Evolutionary conservation across 495 filamentous ascomycete genomes (phyloP).

Genomic region (Trypethelium eluteriae): DNA sequence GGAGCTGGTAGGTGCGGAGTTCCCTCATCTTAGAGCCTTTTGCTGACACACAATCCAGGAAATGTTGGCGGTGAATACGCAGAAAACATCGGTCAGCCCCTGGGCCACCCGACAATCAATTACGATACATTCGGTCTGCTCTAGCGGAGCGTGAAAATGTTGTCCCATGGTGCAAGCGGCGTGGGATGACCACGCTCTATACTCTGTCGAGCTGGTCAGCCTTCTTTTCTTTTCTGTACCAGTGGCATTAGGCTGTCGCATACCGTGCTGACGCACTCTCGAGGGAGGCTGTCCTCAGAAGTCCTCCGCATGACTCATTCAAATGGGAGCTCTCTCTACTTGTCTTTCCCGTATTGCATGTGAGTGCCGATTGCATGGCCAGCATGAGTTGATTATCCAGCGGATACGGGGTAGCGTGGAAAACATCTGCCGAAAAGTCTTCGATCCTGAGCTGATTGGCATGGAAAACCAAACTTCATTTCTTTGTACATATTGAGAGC

Average conservation of each 20-base stretch:
- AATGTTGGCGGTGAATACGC: slow-evolving; percentile 61
- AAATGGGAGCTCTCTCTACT: not conserved
- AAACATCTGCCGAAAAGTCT: not conserved
- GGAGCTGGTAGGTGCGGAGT: slow-evolving; percentile 48
- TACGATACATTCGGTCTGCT: slow-evolving; percentile 18
- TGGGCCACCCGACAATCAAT: slow-evolving; percentile 33
- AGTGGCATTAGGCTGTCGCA: not conserved
- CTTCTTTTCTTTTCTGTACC: too few species aligned
- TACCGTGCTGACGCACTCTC: not conserved
- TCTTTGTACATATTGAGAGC: not conserved
- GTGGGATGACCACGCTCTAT: too few species aligned
- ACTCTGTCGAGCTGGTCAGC: too few species aligned
- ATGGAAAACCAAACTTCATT: not conserved
- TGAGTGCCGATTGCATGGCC: not conserved
- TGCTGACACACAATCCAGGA: slow-evolving; percentile 38
- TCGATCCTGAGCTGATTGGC: too few species aligned
- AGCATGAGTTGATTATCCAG: not conserved
- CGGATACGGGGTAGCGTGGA: not conserved
- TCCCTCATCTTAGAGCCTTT: not conserved
- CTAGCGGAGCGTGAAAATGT: not conserved
- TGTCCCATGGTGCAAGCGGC: too few species aligned
- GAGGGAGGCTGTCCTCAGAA: too few species aligned
- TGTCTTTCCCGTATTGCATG: not conserved
- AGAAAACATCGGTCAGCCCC: slow-evolving; percentile 52
- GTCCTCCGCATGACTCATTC: not conserved